Evolutionary conservation across 2,329 filamentous ascomycete species (phyloP), one percentile per base, ranked within the genome.

Genomic region (Talaromyces sp.): DNA sequence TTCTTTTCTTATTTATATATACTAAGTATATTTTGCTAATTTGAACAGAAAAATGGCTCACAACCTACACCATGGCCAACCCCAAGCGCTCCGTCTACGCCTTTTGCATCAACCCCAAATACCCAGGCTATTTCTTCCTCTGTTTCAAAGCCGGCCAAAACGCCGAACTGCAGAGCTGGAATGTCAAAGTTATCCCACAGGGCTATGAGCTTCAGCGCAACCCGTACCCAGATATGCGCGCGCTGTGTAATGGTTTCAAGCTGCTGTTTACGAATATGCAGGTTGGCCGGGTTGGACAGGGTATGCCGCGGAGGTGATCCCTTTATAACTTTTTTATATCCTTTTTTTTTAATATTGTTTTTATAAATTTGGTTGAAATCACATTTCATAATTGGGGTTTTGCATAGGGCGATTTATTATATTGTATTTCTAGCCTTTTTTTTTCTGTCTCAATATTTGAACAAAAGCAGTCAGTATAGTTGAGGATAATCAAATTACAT

Each of bases 201-300:
- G 95, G 91, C 5, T 99, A 94, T 72, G 92, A 98, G 79, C 83
- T 99, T 69, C 87, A 92, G 78, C 90, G 90, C 67, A 90, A 90
- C 67, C 86, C 89, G 58, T 99, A 99, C 73, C 94, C 95, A 0
- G 93, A 98, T 70, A 96, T 98, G 90, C 85, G 89, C 68, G 92
- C 92, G 56, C 81, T 99, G 65, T 96, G 94, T 82, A 99, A 99
- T 78, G 95, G 94, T 5, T 98, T 98, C 83, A 98, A 98, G 83
- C 77, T 94, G 71, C 82, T 93, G 60, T 92, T 92, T 73, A 82
- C 82, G 63, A 90, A 88, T 75, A 82, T 89, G 83, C 78, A 81
- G 67, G 72, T 59, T 30, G 61, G 61, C 34, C 61, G 61, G 31
- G 61, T 62, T 59, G 57, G 57, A 27, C 56, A 59, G 56, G 44